Percentiles rank a stretch among this genome's conserved stretches.
These are phyloP conservation scores for Yamadazyma triangularis DNA, from an alignment of 1,139 yeast genomes.

Conservation along the genomic window DNA sequence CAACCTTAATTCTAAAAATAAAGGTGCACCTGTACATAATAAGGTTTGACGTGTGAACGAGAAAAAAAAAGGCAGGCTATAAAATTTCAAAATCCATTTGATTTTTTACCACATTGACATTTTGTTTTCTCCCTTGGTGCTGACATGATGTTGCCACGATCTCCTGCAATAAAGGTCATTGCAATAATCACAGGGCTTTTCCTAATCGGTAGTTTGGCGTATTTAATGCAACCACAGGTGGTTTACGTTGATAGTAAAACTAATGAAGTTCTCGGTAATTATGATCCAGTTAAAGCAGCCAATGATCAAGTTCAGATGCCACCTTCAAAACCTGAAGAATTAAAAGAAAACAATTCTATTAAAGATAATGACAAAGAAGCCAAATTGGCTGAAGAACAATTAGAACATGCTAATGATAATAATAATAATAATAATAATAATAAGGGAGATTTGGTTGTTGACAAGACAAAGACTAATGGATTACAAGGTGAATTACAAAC, in stretches of 20 bases:
- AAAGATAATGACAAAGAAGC: constrained; percentile 16
- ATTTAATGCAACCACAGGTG: constrained; percentile 14
- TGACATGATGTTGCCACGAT: constrained; percentile 17
- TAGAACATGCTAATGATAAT: constrained; percentile 3
- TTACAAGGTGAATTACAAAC: background rate
- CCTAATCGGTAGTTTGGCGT: constrained; percentile 15
- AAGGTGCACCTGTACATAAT: too few relatives aligned
- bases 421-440: background rate
- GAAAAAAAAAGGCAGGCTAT: too few relatives aligned
- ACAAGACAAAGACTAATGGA: background rate
- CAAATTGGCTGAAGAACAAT: constrained; percentile 10
- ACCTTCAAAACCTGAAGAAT: background rate
- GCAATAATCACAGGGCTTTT: constrained; percentile 16
- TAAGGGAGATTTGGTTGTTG: background rate
- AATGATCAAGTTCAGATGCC: background rate
- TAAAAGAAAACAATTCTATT: constrained; percentile 8
- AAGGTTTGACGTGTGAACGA: too few relatives aligned
- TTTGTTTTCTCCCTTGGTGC: background rate
- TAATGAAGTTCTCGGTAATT: constrained; percentile 16
- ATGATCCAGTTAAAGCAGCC: constrained; percentile 2
- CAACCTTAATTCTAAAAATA: too few relatives aligned
- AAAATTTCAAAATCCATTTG: too few relatives aligned
- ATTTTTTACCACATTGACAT: constrained; percentile 1
- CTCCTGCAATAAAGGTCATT: constrained; percentile 14
- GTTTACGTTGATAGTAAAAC: constrained; percentile 23